These are phyloP conservation scores for Gossypium davidsonii DNA, from an alignment of 441 rosid genomes.

Conservation along the genomic window DNA sequence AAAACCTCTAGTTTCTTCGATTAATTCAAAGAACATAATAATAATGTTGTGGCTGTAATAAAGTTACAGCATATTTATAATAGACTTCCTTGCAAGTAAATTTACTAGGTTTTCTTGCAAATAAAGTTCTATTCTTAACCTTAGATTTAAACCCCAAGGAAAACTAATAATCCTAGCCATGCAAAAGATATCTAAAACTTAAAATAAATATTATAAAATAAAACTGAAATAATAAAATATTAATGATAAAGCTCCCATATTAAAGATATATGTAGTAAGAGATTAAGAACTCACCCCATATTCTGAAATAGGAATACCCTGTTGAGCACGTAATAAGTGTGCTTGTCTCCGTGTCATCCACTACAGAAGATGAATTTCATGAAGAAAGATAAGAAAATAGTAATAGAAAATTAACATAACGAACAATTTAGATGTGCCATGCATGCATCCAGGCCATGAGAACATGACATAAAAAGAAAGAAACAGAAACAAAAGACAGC, in stretches of 20 bases:
- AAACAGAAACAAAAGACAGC: background rate
- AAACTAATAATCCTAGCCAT: too few species aligned
- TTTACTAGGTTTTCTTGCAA: background rate
- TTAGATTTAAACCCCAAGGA: background rate
- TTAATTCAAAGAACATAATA: background rate
- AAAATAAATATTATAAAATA: too few species aligned
- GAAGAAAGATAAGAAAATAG: background rate
- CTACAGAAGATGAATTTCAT: conserved; percentile 31
- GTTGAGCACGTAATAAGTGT: conserved; percentile 78
- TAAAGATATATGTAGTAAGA: conserved; percentile 7
- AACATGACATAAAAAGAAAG: background rate
- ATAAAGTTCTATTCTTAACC: background rate
- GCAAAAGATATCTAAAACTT: too few species aligned
- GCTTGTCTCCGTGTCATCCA: conserved; percentile 89
- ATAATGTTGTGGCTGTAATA: background rate
- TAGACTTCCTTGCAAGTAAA: background rate
- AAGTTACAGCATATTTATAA: too few species aligned
- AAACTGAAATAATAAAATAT: too few species aligned
- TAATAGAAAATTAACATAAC: background rate
- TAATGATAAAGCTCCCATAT: too few species aligned
- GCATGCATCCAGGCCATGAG: background rate
- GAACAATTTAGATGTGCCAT: background rate
- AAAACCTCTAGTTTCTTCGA: background rate
- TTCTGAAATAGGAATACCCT: conserved; percentile 95
- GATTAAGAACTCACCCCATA: conserved; percentile 61